Conservation (phyloP, 306 rosid species). For the Sicyos edulis region DNA sequence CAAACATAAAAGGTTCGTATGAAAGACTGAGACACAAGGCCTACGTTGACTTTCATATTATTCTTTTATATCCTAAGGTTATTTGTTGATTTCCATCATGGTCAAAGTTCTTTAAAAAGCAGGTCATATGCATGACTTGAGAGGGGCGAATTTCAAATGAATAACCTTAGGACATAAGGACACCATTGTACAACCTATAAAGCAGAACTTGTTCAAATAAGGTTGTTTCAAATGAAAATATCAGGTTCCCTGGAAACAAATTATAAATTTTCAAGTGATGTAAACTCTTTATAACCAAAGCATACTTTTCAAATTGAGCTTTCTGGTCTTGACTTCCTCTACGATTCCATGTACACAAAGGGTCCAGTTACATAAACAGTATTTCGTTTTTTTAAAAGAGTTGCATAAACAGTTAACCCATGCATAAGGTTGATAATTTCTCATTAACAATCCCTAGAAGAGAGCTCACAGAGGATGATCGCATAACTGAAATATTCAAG, state of each 20-base stretch:
- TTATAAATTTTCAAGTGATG: neutral
- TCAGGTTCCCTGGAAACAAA: neutral
- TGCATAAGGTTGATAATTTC: constrained; percentile 8
- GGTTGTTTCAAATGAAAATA: neutral
- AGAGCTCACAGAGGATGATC: neutral
- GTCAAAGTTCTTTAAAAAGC: neutral
- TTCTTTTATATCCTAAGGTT: too few species aligned
- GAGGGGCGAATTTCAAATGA: neutral
- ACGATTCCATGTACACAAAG: neutral
- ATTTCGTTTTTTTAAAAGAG: neutral
- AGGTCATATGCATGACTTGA: neutral
- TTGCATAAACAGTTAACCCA: constrained; percentile 1
- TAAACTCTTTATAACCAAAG: neutral
- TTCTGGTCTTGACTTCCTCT: neutral
- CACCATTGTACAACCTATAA: neutral
- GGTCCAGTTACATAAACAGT: neutral
- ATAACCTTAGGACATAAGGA: neutral
- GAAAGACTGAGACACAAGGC: neutral
- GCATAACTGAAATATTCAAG: neutral
- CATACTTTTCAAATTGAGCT: constrained; percentile 5
- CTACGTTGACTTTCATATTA: neutral
- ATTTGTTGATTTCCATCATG: neutral
- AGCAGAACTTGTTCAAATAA: neutral
- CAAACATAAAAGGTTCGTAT: neutral
- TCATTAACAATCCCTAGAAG: neutral